phyloP scores from a whole-genome alignment of 2,329 filamentous ascomycete species.

The Aspergillus thermomutatus region DNA sequence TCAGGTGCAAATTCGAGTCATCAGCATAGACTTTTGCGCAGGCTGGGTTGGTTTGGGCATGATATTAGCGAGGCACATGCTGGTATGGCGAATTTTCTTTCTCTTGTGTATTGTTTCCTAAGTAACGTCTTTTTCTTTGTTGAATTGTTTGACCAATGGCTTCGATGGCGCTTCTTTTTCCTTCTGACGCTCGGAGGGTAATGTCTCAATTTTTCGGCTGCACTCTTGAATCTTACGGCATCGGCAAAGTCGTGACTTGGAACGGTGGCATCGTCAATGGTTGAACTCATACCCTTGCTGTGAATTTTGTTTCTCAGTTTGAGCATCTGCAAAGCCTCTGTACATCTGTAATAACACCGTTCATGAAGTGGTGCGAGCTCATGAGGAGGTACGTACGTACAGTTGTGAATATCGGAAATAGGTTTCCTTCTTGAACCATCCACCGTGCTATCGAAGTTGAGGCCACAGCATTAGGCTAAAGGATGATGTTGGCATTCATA shows the following conservation, averaged over 20 bases:
- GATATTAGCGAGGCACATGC: constrained; percentile 9
- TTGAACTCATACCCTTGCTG: background rate
- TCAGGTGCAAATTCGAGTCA: constrained; percentile 13
- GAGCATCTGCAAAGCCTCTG: background rate
- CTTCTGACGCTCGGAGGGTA: background rate
- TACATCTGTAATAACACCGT: constrained; percentile 6
- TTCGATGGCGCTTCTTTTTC: background rate
- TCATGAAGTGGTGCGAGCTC: background rate
- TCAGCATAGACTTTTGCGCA: constrained; percentile 15
- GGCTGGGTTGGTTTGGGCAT: constrained; percentile 15
- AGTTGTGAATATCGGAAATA: background rate
- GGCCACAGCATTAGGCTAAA: background rate
- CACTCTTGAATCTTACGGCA: background rate
- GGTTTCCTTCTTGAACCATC: background rate
- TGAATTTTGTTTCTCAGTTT: background rate
- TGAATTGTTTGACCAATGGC: too few species aligned
- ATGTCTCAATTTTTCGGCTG: background rate
- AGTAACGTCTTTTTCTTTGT: background rate
- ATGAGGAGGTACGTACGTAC: background rate
- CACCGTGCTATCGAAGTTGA: background rate
- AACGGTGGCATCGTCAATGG: background rate
- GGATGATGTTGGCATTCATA: background rate
- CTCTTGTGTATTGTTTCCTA: background rate
- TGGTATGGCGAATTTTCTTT: constrained; percentile 1
- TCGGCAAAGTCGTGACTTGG: background rate